phyloP scores from a whole-genome alignment of 2,329 filamentous ascomycete genomes.

The Penicillium sp. region DNA sequence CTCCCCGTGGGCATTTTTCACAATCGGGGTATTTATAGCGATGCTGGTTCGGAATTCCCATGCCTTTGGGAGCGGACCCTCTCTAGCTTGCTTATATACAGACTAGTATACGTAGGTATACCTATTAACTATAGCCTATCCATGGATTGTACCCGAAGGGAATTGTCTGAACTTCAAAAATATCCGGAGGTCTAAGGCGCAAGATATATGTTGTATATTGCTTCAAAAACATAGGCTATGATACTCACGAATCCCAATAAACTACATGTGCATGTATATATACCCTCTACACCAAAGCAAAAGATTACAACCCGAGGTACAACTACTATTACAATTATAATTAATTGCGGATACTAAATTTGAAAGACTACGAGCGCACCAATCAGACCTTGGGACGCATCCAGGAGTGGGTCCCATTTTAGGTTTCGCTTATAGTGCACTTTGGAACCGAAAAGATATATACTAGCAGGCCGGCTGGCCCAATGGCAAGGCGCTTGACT shows the following conservation, averaged over 20 bases:
- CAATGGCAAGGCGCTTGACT: conserved; percentile 54
- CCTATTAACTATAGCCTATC: too few species aligned
- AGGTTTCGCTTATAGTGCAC: rapidly evolving
- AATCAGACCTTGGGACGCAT: not conserved
- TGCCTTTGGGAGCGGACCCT: not conserved
- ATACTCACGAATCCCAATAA: not conserved
- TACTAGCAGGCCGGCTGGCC: conserved; percentile 35
- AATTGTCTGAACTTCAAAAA: too few species aligned
- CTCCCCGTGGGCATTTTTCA: not conserved
- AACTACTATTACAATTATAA: not conserved
- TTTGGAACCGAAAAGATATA: rapidly evolving
- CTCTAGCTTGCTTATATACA: not conserved
- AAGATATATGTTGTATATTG: too few species aligned
- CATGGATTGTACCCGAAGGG: too few species aligned
- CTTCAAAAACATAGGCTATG: not conserved
- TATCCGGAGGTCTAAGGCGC: too few species aligned
- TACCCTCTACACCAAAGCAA: not conserved
- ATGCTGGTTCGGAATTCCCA: not conserved
- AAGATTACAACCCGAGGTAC: not conserved
- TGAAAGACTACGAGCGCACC: not conserved
- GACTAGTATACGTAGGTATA: too few species aligned
- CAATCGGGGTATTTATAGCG: not conserved
- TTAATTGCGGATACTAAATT: not conserved
- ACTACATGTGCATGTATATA: not conserved
- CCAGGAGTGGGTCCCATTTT: rapidly evolving